Conservation (phyloP, 1,139 yeast genomes). For the Saccharomyces pastorianus region DNA sequence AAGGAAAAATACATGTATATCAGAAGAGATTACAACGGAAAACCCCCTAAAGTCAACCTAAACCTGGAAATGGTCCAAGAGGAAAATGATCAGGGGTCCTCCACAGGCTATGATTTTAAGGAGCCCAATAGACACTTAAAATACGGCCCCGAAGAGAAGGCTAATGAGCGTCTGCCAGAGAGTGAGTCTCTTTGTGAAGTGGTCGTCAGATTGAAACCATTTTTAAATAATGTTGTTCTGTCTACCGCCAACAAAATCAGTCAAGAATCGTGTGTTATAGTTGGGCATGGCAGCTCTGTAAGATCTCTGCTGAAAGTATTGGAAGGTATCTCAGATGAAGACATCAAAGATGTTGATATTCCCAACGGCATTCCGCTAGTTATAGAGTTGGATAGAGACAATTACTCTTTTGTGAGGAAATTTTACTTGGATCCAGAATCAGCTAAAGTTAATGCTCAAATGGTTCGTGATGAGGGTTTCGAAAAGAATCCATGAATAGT, state of each 20-base stretch:
- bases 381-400: constrained; percentile 41
- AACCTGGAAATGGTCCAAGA: constrained; percentile 29
- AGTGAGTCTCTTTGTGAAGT: constrained; percentile 68
- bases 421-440: constrained; percentile 61
- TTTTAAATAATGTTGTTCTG: constrained; percentile 39
- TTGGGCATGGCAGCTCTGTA: constrained; percentile 70
- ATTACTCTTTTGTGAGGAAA: constrained; percentile 38
- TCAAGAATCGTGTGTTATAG: constrained; percentile 47
- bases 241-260: constrained; percentile 34
- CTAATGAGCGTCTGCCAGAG: constrained; percentile 41
- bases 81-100: constrained; percentile 23
- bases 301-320: constrained; percentile 57
- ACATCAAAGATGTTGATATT: constrained; percentile 57
- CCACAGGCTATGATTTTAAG: constrained; percentile 30
- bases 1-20: constrained; percentile 54
- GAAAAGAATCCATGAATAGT: constrained; percentile 20
- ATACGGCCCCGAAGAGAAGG: constrained; percentile 34
- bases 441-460: constrained; percentile 56
- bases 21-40: constrained; percentile 58
- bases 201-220: constrained; percentile 51
- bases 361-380: constrained; percentile 73
- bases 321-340: constrained; percentile 48
- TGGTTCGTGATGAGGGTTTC: constrained; percentile 54
- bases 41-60: constrained; percentile 48
- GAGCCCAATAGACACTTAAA: constrained; percentile 31